phyloP scores from a whole-genome alignment of 371 early-diverging fungal species.

The Globomyces sp. region DNA sequence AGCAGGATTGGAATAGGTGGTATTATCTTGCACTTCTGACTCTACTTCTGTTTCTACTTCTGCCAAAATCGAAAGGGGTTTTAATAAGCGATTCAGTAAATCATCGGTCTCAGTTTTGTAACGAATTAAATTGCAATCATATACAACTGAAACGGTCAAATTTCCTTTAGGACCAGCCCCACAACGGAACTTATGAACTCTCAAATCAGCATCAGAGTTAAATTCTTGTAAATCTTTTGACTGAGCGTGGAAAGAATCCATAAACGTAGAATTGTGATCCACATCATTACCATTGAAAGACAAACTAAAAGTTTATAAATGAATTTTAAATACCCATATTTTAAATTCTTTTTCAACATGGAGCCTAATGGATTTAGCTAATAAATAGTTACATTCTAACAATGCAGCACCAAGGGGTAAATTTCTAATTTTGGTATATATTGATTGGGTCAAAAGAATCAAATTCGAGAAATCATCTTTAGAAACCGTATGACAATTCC shows the following conservation, averaged over 20 bases:
- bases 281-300: conserved; percentile 43
- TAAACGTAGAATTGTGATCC: conserved; percentile 25
- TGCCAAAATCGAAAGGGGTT: no score
- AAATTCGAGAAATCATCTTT: conserved; percentile 31
- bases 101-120: no score
- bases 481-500: conserved; percentile 30
- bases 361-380: conserved; percentile 21
- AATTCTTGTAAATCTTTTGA: conserved; percentile 20
- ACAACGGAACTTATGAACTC: conserved; percentile 40
- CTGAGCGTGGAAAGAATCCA: background rate
- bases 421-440: conserved; percentile 61
- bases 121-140: conserved; percentile 27
- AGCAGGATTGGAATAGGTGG: no score
- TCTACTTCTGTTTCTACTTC: no score
- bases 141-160: conserved; percentile 38
- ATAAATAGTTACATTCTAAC: conserved; percentile 17
- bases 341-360: conserved; percentile 14
- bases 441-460: conserved; percentile 59
- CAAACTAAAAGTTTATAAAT: conserved; percentile 25
- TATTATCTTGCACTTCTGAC: no score
- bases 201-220: conserved; percentile 34
- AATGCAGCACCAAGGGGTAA: conserved; percentile 56
- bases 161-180: conserved; percentile 28
- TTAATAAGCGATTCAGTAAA: no score
- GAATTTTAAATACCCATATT: conserved; percentile 23